Evolutionary conservation across 768 basidiomycete genomes (phyloP).

Genomic region (Tulasnella sp.): DNA sequence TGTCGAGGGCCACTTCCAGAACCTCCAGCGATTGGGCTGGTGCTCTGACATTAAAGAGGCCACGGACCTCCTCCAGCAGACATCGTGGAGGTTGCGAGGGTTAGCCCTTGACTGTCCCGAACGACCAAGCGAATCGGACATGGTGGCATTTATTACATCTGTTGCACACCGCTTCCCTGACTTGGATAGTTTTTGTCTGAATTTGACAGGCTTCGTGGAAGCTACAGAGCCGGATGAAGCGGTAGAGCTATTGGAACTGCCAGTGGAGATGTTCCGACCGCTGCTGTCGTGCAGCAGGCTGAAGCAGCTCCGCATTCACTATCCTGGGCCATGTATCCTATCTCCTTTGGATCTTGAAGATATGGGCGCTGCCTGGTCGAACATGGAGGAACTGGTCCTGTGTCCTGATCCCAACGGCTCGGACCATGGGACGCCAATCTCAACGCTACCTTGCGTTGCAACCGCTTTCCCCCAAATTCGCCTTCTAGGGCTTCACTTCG

Average conservation of each 20-base stretch:
- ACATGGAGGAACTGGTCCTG: background rate
- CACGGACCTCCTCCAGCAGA: background rate
- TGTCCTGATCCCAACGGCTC: background rate
- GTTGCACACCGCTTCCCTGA: background rate
- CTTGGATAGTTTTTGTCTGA: background rate
- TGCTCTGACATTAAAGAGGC: background rate
- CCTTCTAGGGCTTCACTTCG: background rate
- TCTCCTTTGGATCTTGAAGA: background rate
- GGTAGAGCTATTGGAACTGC: background rate
- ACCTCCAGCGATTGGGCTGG: background rate
- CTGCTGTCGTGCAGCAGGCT: background rate
- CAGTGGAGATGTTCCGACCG: no score
- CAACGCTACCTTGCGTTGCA: background rate
- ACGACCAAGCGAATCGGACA: background rate
- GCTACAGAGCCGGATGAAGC: background rate
- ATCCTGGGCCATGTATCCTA: background rate
- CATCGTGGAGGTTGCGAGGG: background rate
- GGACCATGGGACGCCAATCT: background rate
- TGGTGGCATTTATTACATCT: background rate
- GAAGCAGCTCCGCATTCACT: background rate
- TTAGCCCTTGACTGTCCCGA: background rate
- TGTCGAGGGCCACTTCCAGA: background rate
- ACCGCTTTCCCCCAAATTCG: background rate
- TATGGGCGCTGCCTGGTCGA: background rate
- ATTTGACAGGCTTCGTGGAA: background rate